Evolutionary conservation across 1,284 basidiomycete species (phyloP), one percentile per base, ranked within the genome.

Genomic region (Sporisorium reilianum): DNA sequence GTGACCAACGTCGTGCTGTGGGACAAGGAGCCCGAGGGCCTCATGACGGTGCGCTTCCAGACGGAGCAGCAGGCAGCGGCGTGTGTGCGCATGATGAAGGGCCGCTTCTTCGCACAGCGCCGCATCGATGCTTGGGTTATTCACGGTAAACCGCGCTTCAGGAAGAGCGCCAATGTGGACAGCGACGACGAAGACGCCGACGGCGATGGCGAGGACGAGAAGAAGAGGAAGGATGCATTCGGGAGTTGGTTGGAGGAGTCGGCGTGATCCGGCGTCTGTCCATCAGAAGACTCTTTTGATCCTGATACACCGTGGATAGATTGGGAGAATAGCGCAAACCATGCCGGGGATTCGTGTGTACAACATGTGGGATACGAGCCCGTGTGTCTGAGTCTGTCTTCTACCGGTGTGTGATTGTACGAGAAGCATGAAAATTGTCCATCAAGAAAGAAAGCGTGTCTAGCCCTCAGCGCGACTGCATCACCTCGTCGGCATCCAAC

Each of bases 1-100:
- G 96, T 99, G 2, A 99, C 95, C 1, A 97, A 94, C 79, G 93
- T 98, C 0, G 90, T 94, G n/a, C 85, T 99, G 32, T 99, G 96
- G 85, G 96, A 99, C 86, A 94, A 91, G 87, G 97, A 99, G 85
- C 87, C 90, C 23, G 94, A 97, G 42, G 97, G 97, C 2, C 87
- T 99, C 61, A 97, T 99, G 89, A 96, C 95, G 0, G 91, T 99
- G 71, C 96, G 96, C 79, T 99, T 98, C 87, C 90, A 91, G 64
- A 94, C 96, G 73, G 88, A 92, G 6, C 80, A 93, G 3, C 91
- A 93, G 57, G 96, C 96, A 0, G 90, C 93, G 84, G 93, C 93
- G 5, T 99, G 96, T 80, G 88, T 98, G 12, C 67, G 93, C 91
- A 97, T 93, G 90, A 98, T 98, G 95, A 90, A 97, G 77, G 93